Conservation (phyloP, 176 grass and related monocot species). For the Zea mays region DNA sequence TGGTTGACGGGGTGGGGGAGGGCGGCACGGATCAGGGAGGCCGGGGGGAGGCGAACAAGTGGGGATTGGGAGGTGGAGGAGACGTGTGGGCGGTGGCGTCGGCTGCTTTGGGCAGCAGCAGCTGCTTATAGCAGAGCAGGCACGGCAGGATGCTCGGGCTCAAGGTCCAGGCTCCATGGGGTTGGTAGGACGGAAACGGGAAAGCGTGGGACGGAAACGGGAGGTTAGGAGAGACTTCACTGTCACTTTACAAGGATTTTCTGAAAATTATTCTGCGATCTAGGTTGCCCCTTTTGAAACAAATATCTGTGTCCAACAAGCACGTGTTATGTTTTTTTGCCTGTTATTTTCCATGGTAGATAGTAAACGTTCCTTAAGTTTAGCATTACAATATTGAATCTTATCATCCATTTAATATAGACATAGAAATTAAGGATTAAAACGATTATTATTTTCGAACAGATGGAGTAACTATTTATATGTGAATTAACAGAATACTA, state of each 20-base stretch:
- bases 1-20: background rate
- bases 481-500: background rate
- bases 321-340: background rate
- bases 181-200: conserved; percentile 52
- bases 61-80: background rate
- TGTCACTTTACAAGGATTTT: conserved; percentile 39
- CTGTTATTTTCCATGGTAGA: background rate
- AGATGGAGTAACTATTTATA: background rate
- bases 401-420: too few relatives aligned
- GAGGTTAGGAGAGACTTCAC: conserved; percentile 42
- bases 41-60: background rate
- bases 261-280: background rate
- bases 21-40: background rate
- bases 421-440: too few relatives aligned
- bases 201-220: conserved; percentile 18
- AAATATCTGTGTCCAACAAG: conserved; percentile 15
- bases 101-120: background rate
- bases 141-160: background rate
- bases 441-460: too few relatives aligned
- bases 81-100: conserved; percentile 8
- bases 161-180: background rate
- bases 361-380: background rate
- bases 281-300: background rate
- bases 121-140: conserved; percentile 1
- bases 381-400: background rate